Percentiles rank a stretch among this genome's conserved stretches.
These are phyloP conservation scores for Fusarium illudens DNA, from an alignment of 2,329 filamentous ascomycete species.

Conservation along the genomic window DNA sequence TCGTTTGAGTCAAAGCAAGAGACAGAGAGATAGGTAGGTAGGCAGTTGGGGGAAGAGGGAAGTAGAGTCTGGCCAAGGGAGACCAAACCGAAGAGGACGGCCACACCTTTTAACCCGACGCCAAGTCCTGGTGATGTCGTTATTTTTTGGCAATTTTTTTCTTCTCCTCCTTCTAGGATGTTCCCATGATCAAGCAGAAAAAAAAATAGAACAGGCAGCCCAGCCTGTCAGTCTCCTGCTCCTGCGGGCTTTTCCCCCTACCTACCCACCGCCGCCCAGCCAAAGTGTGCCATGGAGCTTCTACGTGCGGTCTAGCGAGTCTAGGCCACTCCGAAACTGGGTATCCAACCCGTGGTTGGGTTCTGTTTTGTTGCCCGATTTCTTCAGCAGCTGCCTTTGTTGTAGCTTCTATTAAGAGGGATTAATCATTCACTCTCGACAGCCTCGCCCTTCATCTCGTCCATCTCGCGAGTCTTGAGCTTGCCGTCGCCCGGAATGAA, in stretches of 20 bases:
- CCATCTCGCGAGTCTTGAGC: not conserved
- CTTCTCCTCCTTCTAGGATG: constrained; percentile 19
- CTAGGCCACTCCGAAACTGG: constrained; percentile 5
- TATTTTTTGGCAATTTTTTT: constrained; percentile 26
- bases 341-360: not conserved
- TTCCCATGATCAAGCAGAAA: constrained; percentile 34
- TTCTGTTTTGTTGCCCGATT: not conserved
- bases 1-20: not conserved
- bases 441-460: not conserved
- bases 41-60: not conserved
- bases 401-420: not conserved
- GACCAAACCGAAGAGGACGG: constrained; percentile 4
- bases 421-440: not conserved
- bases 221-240: not conserved
- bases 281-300: not conserved
- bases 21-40: not conserved
- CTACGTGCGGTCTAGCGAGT: not conserved
- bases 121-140: constrained; percentile 35
- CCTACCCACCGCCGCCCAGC: not conserved
- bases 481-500: not conserved
- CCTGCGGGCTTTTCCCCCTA: constrained; percentile 1
- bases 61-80: not conserved
- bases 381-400: not conserved
- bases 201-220: constrained; percentile 9
- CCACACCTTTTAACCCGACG: constrained; percentile 32